These are phyloP conservation scores for Botrytis paeoniae DNA, from an alignment of 2,329 filamentous ascomycete species.

Conservation along the genomic window DNA sequence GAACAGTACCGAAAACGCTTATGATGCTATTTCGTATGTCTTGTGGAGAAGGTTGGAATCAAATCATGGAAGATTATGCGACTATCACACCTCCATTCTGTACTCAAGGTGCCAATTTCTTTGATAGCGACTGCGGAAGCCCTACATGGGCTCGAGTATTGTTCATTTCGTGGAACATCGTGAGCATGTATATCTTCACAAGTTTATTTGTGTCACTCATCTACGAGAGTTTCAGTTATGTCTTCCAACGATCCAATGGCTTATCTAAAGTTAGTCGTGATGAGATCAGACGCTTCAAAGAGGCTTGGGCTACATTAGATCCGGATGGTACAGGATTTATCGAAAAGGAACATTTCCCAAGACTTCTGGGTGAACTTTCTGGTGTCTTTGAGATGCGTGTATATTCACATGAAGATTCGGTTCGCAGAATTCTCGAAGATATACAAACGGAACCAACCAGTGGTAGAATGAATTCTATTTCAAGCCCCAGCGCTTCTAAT, in stretches of 20 bases:
- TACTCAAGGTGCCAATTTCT: slow-evolving; percentile 69
- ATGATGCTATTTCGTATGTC: slow-evolving; percentile 92
- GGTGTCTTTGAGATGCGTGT: slow-evolving; percentile 97
- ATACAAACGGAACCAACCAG: slow-evolving; percentile 48
- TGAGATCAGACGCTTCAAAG: slow-evolving; percentile 94
- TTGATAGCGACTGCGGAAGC: slow-evolving; percentile 89
- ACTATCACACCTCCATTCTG: slow-evolving; percentile 76
- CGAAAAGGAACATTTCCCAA: slow-evolving; percentile 81
- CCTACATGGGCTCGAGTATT: slow-evolving; percentile 80
- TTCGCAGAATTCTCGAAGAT: slow-evolving; percentile 82
- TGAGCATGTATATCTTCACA: slow-evolving; percentile 99
- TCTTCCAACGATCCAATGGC: slow-evolving; percentile 95
- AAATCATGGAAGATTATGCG: slow-evolving; percentile 94
- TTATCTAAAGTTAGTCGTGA: slow-evolving; percentile 86
- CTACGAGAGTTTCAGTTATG: slow-evolving; percentile 98
- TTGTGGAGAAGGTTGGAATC: slow-evolving; percentile 93
- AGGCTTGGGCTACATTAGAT: slow-evolving; percentile 95
- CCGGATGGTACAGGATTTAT: slow-evolving; percentile 90
- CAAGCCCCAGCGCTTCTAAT: slow-evolving; percentile 49
- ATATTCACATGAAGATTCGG: slow-evolving; percentile 86
- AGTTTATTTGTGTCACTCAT: slow-evolving; percentile 98
- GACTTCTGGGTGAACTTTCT: slow-evolving; percentile 85
- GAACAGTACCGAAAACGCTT: slow-evolving; percentile 88
- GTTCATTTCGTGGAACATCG: slow-evolving; percentile 96
- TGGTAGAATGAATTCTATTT: slow-evolving; percentile 51